Base-by-base conservation (phyloP, 805 yeast species). In the Starmerella asiatica region DNA sequence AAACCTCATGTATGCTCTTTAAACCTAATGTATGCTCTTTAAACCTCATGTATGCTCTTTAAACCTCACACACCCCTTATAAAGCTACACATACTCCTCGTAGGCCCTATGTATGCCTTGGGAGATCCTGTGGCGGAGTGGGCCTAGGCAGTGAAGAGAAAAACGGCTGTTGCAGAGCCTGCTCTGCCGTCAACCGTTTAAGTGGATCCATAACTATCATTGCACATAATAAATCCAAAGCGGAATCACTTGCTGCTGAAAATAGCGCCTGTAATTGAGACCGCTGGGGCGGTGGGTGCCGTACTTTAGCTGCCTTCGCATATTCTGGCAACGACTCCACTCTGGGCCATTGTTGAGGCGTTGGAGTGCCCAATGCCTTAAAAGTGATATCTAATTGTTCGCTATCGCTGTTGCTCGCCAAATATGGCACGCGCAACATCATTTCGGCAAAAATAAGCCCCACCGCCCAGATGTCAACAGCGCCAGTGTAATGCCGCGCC, bases 371-470 rank as follows among this genome's bases (percentile, higher is more conserved):
- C 43, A 88, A 62, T 0, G 97, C 98, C 54, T 82, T 75, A 57
- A 91, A 88, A 0, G 97, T 91, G n/a, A 85, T 80, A 36, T 80
- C 93, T 29, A 86, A 60, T 57, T 91, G 99, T 55, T 86, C 94
- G 2, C 74, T 58, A 57, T 91, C 98, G 48, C 81, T 84, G 50
- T 74, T 75, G 1, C 97, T 98, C 0, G 99, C 94, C 33, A 93
- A 61, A 58, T 91, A 91, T 2, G 99, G 98, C 3, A 83, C 83
- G 55, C 99, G 68, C 49, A 91, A 65, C 95, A 91, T 84, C 50
- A 91, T 62, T 54, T 91, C 99, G 0, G 97, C 97, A 64, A 91
- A 91, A 3, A 91, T 88, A 28, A 85, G 74, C 1, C 99, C 99
- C 4, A 86, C 81, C 0, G 97, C 88, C 99, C 99, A 91, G 11